Percentiles rank a stretch among this genome's conserved stretches.
phyloP scores from a whole-genome alignment of 257 asterid genomes.

The Hygrophila difformis region DNA sequence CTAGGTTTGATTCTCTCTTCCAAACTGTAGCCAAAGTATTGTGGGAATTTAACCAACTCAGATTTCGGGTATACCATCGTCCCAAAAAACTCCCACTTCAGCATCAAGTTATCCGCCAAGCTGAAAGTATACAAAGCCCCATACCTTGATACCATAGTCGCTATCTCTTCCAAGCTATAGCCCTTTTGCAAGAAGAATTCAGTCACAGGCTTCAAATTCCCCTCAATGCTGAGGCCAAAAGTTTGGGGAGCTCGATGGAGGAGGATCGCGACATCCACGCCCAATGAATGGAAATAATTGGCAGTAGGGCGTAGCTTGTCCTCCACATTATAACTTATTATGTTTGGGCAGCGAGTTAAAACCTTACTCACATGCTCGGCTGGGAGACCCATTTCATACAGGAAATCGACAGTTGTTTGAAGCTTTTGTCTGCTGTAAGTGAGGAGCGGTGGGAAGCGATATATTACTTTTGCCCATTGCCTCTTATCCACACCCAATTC shows the following conservation, averaged over 20 bases:
- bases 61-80: constrained; percentile 64
- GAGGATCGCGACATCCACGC: constrained; percentile 57
- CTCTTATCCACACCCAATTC: constrained; percentile 71
- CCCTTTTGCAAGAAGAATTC: constrained; percentile 65
- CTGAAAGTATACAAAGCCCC: constrained; percentile 84
- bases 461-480: constrained; percentile 91
- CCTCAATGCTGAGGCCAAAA: constrained; percentile 85
- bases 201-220: constrained; percentile 72
- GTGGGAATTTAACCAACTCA: constrained; percentile 78
- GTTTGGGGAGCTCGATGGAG: constrained; percentile 83
- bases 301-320: constrained; percentile 81
- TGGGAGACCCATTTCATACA: constrained; percentile 82
- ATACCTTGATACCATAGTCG: constrained; percentile 63
- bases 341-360: constrained; percentile 74
- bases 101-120: constrained; percentile 52
- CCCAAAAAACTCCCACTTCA: constrained; percentile 76
- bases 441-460: constrained; percentile 87
- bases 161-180: constrained; percentile 45
- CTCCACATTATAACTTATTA: constrained; percentile 81
- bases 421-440: constrained; percentile 80
- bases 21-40: constrained; percentile 83
- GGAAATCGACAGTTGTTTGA: constrained; percentile 62
- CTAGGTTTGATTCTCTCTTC: constrained; percentile 81
- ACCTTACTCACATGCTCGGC: constrained; percentile 74
- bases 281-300: constrained; percentile 59